Conservation (phyloP, 768 basidiomycete genomes). For the Cystofilobasidium macerans region DNA sequence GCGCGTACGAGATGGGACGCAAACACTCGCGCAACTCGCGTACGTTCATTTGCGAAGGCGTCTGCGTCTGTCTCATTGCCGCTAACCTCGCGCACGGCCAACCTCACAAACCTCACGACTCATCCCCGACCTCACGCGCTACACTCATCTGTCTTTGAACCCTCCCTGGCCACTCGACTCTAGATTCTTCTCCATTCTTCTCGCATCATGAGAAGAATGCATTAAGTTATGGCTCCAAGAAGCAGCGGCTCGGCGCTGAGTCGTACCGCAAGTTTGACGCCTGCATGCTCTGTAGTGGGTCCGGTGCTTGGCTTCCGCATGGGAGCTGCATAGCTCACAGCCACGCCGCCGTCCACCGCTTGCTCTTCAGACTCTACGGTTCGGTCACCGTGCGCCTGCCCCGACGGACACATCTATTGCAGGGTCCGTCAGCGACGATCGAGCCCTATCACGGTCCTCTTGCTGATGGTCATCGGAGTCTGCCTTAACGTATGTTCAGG, state of each 20-base stretch:
- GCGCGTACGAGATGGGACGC: no score
- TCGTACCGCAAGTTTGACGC: conserved; percentile 86
- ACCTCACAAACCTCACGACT: no score
- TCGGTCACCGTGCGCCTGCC: conserved; percentile 69
- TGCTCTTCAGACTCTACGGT: conserved; percentile 39
- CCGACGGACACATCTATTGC: conserved; percentile 85
- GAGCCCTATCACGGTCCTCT: background rate
- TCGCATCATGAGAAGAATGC: conserved; percentile 11
- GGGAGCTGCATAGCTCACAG: background rate
- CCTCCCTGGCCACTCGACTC: background rate
- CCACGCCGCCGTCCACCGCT: background rate
- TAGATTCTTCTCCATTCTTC: conserved; percentile 17
- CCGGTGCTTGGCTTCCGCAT: conserved; percentile 44
- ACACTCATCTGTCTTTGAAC: background rate
- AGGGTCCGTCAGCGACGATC: conserved; percentile 40
- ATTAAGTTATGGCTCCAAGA: conserved; percentile 59
- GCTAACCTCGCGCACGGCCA: no score
- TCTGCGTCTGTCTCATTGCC: no score
- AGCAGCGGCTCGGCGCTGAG: conserved; percentile 61
- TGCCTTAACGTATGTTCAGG: background rate
- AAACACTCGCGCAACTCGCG: no score
- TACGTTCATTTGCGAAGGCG: no score
- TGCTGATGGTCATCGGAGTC: background rate
- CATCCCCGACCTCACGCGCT: background rate
- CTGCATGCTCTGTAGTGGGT: conserved; percentile 60